A percentile compares a stretch with the other conserved stretches of the same genome.
These are phyloP conservation scores for Parafenestella ontariensis DNA, from an alignment of 2,329 filamentous ascomycete species.

Conservation along the genomic window DNA sequence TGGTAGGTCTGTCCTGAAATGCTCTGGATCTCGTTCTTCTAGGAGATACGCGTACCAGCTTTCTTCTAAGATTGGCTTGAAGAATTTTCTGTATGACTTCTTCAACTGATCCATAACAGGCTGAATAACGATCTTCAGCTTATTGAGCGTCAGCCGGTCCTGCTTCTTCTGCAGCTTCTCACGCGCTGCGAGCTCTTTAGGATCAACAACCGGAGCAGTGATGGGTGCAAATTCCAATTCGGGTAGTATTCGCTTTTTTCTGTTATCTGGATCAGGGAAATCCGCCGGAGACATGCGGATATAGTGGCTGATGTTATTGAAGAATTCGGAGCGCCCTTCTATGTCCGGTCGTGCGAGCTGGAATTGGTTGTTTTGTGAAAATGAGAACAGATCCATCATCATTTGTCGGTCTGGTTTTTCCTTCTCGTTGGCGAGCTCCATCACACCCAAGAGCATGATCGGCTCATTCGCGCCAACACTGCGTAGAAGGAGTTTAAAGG, in stretches of 20 bases:
- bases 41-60: conserved; percentile 80
- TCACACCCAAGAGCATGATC: conserved; percentile 83
- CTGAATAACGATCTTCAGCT: conserved; percentile 87
- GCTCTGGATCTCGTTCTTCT: conserved; percentile 78
- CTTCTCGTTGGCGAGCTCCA: conserved; percentile 71
- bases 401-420: conserved; percentile 64
- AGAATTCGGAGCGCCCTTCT: conserved; percentile 79
- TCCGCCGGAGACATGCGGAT: conserved; percentile 80
- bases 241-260: conserved; percentile 85
- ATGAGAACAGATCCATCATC: conserved; percentile 82
- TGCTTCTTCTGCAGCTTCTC: conserved; percentile 79
- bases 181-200: conserved; percentile 74
- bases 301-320: conserved; percentile 75
- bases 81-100: conserved; percentile 85
- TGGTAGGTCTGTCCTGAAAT: conserved; percentile 66
- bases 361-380: conserved; percentile 79
- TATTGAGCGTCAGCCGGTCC: conserved; percentile 83
- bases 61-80: conserved; percentile 76
- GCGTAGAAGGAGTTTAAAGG: conserved; percentile 81
- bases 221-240: conserved; percentile 75
- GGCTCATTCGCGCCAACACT: conserved; percentile 90
- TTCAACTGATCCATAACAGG: conserved; percentile 98
- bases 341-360: conserved; percentile 71
- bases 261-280: conserved; percentile 84
- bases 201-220: conserved; percentile 58